Evolutionary conservation across 306 rosid species (phyloP).

Genomic region (Acacia melanoxylon): DNA sequence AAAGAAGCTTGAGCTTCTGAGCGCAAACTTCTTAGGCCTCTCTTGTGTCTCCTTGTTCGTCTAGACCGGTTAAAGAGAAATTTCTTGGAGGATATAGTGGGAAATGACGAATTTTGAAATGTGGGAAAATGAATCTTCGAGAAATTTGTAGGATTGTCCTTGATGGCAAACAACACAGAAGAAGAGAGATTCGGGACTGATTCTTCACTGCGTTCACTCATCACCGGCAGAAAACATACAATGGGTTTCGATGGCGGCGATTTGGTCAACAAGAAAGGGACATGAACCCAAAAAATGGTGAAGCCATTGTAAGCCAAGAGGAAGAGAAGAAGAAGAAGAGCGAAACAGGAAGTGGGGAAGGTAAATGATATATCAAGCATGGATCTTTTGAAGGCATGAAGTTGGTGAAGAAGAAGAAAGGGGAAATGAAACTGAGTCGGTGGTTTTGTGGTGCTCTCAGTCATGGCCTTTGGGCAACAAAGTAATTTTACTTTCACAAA

Average conservation of each 20-base stretch:
- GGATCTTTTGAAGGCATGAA: constrained; percentile 44
- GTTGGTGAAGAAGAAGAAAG: constrained; percentile 27
- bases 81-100: too few relatives aligned
- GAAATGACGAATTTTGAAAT: constrained; percentile 27
- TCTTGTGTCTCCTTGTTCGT: too few relatives aligned
- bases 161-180: constrained; percentile 41
- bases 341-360: constrained; percentile 59
- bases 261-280: constrained; percentile 44
- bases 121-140: constrained; percentile 32
- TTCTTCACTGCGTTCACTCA: constrained; percentile 3
- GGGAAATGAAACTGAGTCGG: not conserved
- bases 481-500: too few relatives aligned
- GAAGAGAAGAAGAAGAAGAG: constrained; percentile 57
- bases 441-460: constrained; percentile 7
- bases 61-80: too few relatives aligned
- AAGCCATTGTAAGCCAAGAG: constrained; percentile 66
- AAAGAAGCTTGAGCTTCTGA: too few relatives aligned
- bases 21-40: too few relatives aligned
- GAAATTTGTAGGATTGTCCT: constrained; percentile 38
- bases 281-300: constrained; percentile 45
- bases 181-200: constrained; percentile 37
- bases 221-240: constrained; percentile 15
- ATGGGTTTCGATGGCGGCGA: constrained; percentile 19
- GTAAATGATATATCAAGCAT: constrained; percentile 39
- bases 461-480: constrained; percentile 26